Base-by-base conservation (phyloP, 2,329 filamentous ascomycete genomes). In the Colletotrichum gigasporum region DNA sequence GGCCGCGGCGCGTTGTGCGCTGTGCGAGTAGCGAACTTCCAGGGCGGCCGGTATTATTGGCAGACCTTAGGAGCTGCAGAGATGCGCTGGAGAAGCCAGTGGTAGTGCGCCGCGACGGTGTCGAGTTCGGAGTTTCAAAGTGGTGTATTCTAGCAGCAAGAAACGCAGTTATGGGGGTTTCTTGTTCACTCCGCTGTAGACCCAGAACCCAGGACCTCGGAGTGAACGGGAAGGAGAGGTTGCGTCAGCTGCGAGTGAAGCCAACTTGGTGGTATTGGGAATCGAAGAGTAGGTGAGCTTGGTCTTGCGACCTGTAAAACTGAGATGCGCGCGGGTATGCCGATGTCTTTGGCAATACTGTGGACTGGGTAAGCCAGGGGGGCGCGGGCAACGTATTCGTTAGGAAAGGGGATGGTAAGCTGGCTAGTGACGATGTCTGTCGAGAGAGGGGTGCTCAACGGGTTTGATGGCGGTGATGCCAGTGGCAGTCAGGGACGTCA, bases 101-200 rank as follows among this genome's bases (percentile, higher is more conserved):
- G 18, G 18, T 24, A 10, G 28, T n/a, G 34, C 59, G 32, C 35
- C 20, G 41, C 12, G 37, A 34, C 34, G 24, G 20, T 48, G 12
- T 26, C 24, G 37, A 20, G 16, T 37, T 45, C 37, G 44, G 28
- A 8, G 11, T 34, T 41, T 28, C 45, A 30, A 45, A 28, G 11
- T 37, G 5, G 12, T 26, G 45, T 47, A 5, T 4, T 51, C 34
- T 18, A n/a, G 35, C 22, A 7, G 20, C n/a, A 45, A 30, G 20
- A 63, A 66, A 79, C 72, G 85, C 80, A 95, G 83, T 97, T 98
- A 98, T 86, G 95, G 95, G 79, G 96, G 95, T 83, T 97, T 95
- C 85, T 94, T 96, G 86, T 96, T 93, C 85, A 94, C 92, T 91
- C 95, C 94, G 86, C 90, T 90, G 81, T 95, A 95, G 89, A 96